Conservation (phyloP, 2,329 filamentous ascomycete genomes). For the Aspergillus nomiae region DNA sequence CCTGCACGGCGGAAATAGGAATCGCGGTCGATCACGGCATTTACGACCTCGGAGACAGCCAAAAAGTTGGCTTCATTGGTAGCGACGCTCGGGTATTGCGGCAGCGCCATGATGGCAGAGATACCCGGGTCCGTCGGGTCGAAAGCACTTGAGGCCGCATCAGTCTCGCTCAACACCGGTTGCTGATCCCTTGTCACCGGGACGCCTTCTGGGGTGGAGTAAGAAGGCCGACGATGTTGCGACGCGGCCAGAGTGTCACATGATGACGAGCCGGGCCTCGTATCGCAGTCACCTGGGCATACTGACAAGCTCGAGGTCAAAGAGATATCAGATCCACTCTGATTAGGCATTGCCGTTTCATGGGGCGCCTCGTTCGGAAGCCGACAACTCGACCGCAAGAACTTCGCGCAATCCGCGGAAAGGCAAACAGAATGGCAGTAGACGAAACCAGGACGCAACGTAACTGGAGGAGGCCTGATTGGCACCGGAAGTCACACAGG, state of each 20-base stretch:
- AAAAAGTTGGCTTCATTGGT: constrained; percentile 23
- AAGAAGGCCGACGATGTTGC: constrained; percentile 10
- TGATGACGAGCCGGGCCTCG: constrained; percentile 15
- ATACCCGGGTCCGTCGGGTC: constrained; percentile 23
- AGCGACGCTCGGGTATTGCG: constrained; percentile 27
- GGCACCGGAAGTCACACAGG: constrained; percentile 15
- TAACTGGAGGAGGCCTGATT: constrained; percentile 12
- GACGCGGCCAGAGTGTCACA: constrained; percentile 1
- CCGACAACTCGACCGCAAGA: constrained; percentile 2
- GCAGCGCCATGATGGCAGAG: constrained; percentile 33
- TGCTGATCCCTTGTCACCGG: not conserved
- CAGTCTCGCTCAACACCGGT: not conserved
- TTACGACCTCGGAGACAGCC: constrained; percentile 30
- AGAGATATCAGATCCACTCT: constrained; percentile 14
- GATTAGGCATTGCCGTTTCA: constrained; percentile 17
- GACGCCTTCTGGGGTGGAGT: constrained; percentile 7
- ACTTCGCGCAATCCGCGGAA: constrained; percentile 12
- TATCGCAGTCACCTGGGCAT: constrained; percentile 12
- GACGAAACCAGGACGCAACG: constrained; percentile 2
- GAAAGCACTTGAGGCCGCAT: not conserved
- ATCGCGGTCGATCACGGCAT: constrained; percentile 26
- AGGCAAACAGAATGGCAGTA: constrained; percentile 2
- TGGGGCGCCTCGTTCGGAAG: constrained; percentile 13
- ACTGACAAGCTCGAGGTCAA: constrained; percentile 11
- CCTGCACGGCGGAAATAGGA: constrained; percentile 7